Base-by-base conservation (phyloP, 139 green algal species). In the Yamagishiella unicocca region DNA sequence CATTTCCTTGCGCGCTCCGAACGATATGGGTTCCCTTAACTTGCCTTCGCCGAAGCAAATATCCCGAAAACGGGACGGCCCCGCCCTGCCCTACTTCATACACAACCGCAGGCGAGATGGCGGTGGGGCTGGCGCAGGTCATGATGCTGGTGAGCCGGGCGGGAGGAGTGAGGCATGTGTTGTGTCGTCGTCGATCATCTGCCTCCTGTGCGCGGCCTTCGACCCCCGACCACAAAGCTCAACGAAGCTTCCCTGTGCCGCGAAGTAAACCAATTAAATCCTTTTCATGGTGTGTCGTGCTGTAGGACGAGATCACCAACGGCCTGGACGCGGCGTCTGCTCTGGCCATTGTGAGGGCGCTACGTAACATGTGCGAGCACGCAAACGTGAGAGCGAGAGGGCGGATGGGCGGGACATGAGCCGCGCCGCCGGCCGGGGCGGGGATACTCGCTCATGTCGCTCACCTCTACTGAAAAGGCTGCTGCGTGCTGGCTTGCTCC, bases 41-140 rank as follows among this genome's bases (percentile, higher is more conserved):
- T n/a, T n/a, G n/a, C n/a, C n/a, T n/a, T n/a, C n/a, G n/a, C n/a
- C n/a, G n/a, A n/a, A n/a, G n/a, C n/a, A n/a, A n/a, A n/a, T n/a
- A n/a, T n/a, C n/a, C n/a, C n/a, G n/a, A n/a, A n/a, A n/a, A n/a
- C n/a, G n/a, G n/a, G n/a, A n/a, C n/a, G n/a, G n/a, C n/a, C n/a
- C n/a, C n/a, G n/a, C n/a, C n/a, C n/a, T n/a, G n/a, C n/a, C n/a
- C n/a, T n/a, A n/a, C n/a, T n/a, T n/a, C n/a, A n/a, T n/a, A n/a
- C n/a, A n/a, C n/a, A n/a, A n/a, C n/a, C n/a, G 12, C 93, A 98
- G 93, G 88, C 40, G 94, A 97, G 91, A 94, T 96, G 87, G 84
- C 94, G 25, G 94, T 96, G 4, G 93, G 91, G 0, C 88, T 89
- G 19, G 66, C 61, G 10, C 73, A 80, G 27, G 81, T 91, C 5